Conservation (phyloP, 371 early-diverging fungal genomes). For the Rhizopus arrhizus region DNA sequence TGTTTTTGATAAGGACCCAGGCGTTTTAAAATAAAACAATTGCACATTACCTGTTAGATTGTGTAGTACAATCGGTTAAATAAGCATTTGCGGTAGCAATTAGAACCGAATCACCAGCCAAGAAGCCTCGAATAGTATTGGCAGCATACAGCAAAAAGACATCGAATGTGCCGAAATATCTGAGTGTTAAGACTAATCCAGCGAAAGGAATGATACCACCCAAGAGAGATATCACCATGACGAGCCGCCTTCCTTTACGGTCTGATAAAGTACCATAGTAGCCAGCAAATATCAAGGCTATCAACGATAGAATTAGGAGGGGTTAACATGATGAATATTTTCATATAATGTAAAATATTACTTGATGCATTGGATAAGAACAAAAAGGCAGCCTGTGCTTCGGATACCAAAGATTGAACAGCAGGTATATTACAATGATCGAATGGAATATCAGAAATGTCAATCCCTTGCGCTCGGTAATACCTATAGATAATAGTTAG, state of each 20-base stretch:
- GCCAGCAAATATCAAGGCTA: slow-evolving; percentile 42
- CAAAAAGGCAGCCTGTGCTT: slow-evolving; percentile 35
- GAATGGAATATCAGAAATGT: slow-evolving; percentile 24
- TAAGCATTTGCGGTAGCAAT: slow-evolving; percentile 45
- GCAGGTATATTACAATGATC: slow-evolving; percentile 48
- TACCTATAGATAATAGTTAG: slow-evolving; percentile 20
- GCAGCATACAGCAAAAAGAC: slow-evolving; percentile 36
- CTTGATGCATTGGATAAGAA: slow-evolving; percentile 33
- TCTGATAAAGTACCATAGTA: slow-evolving; percentile 50
- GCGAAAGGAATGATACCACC: slow-evolving; percentile 29
- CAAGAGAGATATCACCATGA: slow-evolving; percentile 27
- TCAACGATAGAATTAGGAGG: not conserved
- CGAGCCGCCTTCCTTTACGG: slow-evolving; percentile 36
- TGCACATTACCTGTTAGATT: slow-evolving; percentile 27
- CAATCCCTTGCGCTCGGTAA: slow-evolving; percentile 22
- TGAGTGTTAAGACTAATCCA: slow-evolving; percentile 28
- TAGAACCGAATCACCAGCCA: slow-evolving; percentile 42
- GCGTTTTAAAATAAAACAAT: not conserved
- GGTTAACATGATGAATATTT: not conserved
- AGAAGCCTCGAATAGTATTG: slow-evolving; percentile 39
- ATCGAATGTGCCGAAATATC: slow-evolving; percentile 33
- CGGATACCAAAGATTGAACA: slow-evolving; percentile 44
- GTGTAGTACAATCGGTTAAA: slow-evolving; percentile 46
- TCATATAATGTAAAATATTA: slow-evolving; percentile 19
- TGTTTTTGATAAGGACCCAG: not conserved